Base-by-base conservation (phyloP, 139 green algal genomes). In the Chlorella sp. region DNA sequence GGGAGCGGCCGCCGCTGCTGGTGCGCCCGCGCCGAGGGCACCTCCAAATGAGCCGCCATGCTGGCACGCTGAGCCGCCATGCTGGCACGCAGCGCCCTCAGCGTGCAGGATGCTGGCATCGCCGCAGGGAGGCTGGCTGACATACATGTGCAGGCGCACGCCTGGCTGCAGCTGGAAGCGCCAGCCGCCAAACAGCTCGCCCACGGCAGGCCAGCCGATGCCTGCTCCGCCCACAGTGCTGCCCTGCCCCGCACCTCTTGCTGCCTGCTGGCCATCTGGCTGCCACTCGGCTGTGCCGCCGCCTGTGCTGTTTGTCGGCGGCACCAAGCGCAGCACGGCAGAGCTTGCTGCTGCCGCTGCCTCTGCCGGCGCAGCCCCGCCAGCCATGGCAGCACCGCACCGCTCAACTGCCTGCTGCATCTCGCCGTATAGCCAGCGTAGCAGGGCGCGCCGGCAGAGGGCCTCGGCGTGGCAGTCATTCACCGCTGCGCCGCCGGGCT, bases 381-480 rank as follows among this genome's bases (percentile, higher is more conserved):
- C 38, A 2, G 65, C 34, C 19, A 38, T 34, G 30, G 40, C 43
- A 54, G 43, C 43, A 17, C 22, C 56, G 64, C 36, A 75, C n/a
- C 41, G 64, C 43, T 48, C 26, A 14, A 62, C 72, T 28, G 51
- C 74, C 36, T 36, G 28, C 44, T 83, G 34, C n/a, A 91, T 74
- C 84, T 97, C 91, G 4, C 36, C 81, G 30, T 95, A 91, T 38
- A 95, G 34, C 94, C 94, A 98, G 6, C 82, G 64, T 74, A 95
- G 70, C 46, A 97, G 87, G 7, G 92, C 92, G 0, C 95, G 80
- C 43, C 92, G 87, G 28, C 93, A 91, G 22, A 97, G 51, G 1
- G 89, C 92, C 86, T 98, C 95, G 22, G 95, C 95, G 67, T 98
- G 95, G 44, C 89, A 92, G 90, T 98, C 95, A 80, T 96, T 90